Evolutionary conservation across 306 rosid species (phyloP).

Genomic region (Carpinus viminea): DNA sequence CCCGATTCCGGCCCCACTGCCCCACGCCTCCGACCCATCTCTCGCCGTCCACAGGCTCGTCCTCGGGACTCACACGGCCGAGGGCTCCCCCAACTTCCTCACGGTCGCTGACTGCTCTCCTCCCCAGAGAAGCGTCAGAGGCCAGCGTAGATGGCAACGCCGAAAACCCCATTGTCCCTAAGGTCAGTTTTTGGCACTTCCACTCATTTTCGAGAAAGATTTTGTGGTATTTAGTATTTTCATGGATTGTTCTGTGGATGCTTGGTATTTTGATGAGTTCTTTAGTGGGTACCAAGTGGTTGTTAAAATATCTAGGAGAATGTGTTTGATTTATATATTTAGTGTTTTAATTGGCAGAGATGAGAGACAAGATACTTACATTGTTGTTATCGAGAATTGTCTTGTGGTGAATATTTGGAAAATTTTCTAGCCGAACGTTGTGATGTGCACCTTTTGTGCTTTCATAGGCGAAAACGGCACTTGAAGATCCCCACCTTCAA

Average conservation of each 20-base stretch:
- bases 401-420: not conserved
- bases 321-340: not conserved
- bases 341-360: not conserved
- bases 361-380: not conserved
- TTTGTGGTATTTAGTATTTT: not conserved
- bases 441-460: not conserved
- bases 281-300: slow-evolving; percentile 32
- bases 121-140: slow-evolving; percentile 45
- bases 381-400: not conserved
- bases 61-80: slow-evolving; percentile 74
- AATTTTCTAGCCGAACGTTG: not conserved
- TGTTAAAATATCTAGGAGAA: slow-evolving; percentile 33
- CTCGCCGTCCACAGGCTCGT: too few species aligned
- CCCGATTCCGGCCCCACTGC: too few species aligned
- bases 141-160: slow-evolving; percentile 30
- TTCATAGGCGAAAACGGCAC: not conserved
- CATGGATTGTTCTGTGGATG: not conserved
- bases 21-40: too few species aligned
- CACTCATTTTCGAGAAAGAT: not conserved
- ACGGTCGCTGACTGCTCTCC: slow-evolving; percentile 63
- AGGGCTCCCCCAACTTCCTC: slow-evolving; percentile 65
- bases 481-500: too few species aligned
- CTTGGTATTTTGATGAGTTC: not conserved
- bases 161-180: slow-evolving; percentile 45
- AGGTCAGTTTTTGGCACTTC: slow-evolving; percentile 39